Evolutionary conservation across 192 early-diverging fungal genomes (phyloP), one percentile per base, ranked within the genome.

Genomic region (Umbelopsis sp.): DNA sequence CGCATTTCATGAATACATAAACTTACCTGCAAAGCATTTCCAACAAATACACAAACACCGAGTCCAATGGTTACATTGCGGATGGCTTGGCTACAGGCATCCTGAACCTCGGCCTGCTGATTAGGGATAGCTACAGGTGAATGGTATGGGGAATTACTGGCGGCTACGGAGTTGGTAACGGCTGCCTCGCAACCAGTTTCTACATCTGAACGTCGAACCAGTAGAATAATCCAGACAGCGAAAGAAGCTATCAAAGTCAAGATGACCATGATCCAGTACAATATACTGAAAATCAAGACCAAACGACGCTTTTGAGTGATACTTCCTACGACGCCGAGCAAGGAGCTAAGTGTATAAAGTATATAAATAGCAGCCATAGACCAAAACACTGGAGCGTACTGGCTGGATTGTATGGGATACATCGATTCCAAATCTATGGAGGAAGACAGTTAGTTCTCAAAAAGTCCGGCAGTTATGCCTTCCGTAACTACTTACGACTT

Each of bases 291-390:
- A 21, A 77, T 2, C 3, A 35, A 16, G 22, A 66, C 69, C 67
- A 77, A 66, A 16, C n/a, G 33, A 27, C 75, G 70, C 45, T 72
- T 71, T 71, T 77, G 66, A 23, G 66, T 68, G 33, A 77, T 72
- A 45, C 53, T 66, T 25, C 75, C 75, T 67, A 77, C 9, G 8
- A 77, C 67, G 66, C 75, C 75, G 64, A 77, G 52, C 9, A 77
- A 20, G 15, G 75, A 68, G 46, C 67, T 69, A 16, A 72, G 12
- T 1, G 71, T 23, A 55, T 72, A 77, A 1, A 77, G 44, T 16
- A 69, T 25, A 35, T 35, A 44, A 18, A 77, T 47, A 66, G 45
- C 75, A 37, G 68, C 49, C 7, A 27, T 15, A 18, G 68, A 53
- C 55, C 71, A 77, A 30, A 66, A 77, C 0, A 73, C 30, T 15